Evolutionary conservation across 768 basidiomycete genomes (phyloP).

Genomic region (Rhizopogon vesiculosus): DNA sequence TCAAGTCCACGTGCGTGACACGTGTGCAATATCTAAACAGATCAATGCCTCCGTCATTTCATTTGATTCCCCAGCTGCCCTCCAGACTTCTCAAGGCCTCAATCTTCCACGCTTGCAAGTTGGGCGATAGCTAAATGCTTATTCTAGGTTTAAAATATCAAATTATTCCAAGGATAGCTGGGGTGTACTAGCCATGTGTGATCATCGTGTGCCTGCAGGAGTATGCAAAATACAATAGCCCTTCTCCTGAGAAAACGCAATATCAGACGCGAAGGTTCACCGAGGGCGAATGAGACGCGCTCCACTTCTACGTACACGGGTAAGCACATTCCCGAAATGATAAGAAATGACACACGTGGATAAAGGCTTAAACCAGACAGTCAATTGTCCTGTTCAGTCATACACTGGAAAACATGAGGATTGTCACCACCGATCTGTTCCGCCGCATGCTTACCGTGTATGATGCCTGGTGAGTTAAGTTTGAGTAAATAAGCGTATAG

Average conservation of each 20-base stretch:
- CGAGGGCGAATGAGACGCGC: constrained; percentile 1
- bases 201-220: constrained; percentile 4
- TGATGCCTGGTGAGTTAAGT: constrained; percentile 29
- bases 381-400: constrained; percentile 23
- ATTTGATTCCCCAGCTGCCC: not conserved
- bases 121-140: not conserved
- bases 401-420: constrained; percentile 29
- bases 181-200: constrained; percentile 3
- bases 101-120: not conserved
- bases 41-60: not conserved
- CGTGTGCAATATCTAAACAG: too few relatives aligned
- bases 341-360: not conserved
- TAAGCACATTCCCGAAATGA: constrained; percentile 2
- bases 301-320: constrained; percentile 6
- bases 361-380: not conserved
- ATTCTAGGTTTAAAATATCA: not conserved
- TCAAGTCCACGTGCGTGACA: too few relatives aligned
- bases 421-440: constrained; percentile 9
- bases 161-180: not conserved
- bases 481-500: constrained; percentile 2
- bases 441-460: constrained; percentile 34
- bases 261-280: constrained; percentile 3
- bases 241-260: not conserved
- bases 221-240: not conserved
- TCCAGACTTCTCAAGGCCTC: not conserved